Base-by-base conservation (phyloP, 345 rosid species). In the Turnera subulata region DNA sequence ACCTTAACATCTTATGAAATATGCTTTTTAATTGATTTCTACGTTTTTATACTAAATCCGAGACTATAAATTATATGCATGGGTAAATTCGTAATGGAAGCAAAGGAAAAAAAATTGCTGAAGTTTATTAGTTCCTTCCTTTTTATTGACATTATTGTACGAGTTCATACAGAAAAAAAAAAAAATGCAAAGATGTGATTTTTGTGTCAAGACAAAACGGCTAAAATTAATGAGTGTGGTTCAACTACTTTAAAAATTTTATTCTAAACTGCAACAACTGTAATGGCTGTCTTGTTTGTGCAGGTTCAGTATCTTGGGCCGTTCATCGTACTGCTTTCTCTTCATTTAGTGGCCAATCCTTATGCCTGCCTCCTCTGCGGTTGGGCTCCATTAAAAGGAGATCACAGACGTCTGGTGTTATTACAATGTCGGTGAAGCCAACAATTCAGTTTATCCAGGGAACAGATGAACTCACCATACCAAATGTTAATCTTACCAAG, bases 391-490 rank as follows among this genome's bases (percentile, higher is more conserved):
- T 49, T 23, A 67, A 64, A 32, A 62, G 23, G 45, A 74, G 65
- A 52, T 53, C 60, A 14, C 49, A 39, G 13, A 62, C 59, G 11
- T 71, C 53, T 6, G 35, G 63, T 33, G 40, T 69, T 15, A 53
- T 79, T 42, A 74, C 60, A 16, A 80, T 82, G 93, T 84, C 79
- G 98, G 91, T 68, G 22, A 86, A 85, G 33, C 91, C 98, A 15
- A 33, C 73, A 10, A 71, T 89, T 53, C 98, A 92, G 67, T 92
- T 92, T 75, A 78, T 92, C 59, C 91, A 84, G 73, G 99, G 99
- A 33, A 86, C 95, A 2, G 94, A 92, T 68, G 99, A 89, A 61
- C 80, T 69, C 77, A 89, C 94, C 0, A 68, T 84, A 53, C 99
- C 97, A 1, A 95, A 89, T 37, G 88, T 92, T 39, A 84, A 66